Conservation (phyloP, 2,329 filamentous ascomycete species). For the Fusarium sambucinum region DNA sequence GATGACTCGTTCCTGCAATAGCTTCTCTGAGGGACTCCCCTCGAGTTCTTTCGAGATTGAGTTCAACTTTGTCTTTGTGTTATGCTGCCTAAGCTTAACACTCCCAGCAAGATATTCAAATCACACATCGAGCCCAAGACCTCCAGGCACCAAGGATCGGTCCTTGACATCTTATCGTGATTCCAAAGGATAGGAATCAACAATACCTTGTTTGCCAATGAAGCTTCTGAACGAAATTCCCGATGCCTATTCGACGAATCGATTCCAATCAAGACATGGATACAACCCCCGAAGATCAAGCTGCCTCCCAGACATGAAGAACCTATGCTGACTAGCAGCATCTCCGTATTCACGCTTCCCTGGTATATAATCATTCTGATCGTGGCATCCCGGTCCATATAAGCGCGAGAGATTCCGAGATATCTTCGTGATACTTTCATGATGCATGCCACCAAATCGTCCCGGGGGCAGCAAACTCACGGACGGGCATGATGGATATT, state of each 20-base stretch:
- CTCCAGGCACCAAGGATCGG: neutral
- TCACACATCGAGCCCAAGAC: neutral
- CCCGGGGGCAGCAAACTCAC: too few species aligned
- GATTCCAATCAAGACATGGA: neutral
- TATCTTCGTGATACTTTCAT: neutral
- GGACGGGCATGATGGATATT: neutral
- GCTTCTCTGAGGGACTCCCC: neutral
- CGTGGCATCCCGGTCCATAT: neutral
- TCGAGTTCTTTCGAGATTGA: neutral
- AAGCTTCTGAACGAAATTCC: too few species aligned
- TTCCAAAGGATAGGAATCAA: neutral
- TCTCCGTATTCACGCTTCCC: neutral
- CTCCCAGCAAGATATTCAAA: neutral
- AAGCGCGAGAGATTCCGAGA: neutral
- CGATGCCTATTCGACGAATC: too few species aligned
- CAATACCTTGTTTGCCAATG: neutral
- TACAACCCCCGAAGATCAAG: too few species aligned
- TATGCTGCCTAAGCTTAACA: neutral
- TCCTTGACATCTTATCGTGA: neutral
- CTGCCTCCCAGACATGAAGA: neutral
- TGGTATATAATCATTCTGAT: neutral
- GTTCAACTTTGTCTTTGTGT: neutral
- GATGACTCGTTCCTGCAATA: neutral
- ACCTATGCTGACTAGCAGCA: neutral
- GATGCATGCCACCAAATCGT: neutral